phyloP scores from a whole-genome alignment of 2,329 filamentous ascomycete genomes.

The Pseudocercospora eumusae region DNA sequence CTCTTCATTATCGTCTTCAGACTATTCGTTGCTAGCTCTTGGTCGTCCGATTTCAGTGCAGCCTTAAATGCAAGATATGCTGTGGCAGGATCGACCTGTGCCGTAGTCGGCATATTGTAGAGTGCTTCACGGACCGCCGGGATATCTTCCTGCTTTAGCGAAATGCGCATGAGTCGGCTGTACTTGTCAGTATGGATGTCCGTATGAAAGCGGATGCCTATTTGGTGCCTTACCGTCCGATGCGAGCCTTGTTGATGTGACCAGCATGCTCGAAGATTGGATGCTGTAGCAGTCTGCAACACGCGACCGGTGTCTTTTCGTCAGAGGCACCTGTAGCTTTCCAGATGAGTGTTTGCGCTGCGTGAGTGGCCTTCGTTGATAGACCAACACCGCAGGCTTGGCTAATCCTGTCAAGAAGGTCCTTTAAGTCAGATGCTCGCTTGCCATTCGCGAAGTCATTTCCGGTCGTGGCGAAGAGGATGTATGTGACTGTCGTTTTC shows the following conservation, averaged over 20 bases:
- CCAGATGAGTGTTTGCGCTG: constrained; percentile 75
- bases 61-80: constrained; percentile 37
- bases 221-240: constrained; percentile 69
- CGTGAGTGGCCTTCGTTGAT: constrained; percentile 62
- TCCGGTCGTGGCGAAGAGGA: constrained; percentile 64
- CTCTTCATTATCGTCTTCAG: constrained; percentile 61
- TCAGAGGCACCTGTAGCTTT: constrained; percentile 50
- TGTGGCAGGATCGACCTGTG: constrained; percentile 32
- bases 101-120: constrained; percentile 55
- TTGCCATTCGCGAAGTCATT: constrained; percentile 30
- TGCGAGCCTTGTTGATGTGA: constrained; percentile 65
- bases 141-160: constrained; percentile 60
- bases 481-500: constrained; percentile 65
- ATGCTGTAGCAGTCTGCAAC: constrained; percentile 72
- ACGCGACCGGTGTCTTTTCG: constrained; percentile 42
- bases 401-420: constrained; percentile 52
- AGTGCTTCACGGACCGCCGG: constrained; percentile 59
- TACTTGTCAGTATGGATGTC: constrained; percentile 54
- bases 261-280: constrained; percentile 66
- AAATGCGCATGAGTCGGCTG: constrained; percentile 74
- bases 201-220: too few relatives aligned
- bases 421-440: constrained; percentile 43
- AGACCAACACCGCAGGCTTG: constrained; percentile 53
- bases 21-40: constrained; percentile 60
- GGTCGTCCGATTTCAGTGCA: constrained; percentile 31